Conservation (phyloP, 805 yeast species). For the Lipomyces anomalus region DNA sequence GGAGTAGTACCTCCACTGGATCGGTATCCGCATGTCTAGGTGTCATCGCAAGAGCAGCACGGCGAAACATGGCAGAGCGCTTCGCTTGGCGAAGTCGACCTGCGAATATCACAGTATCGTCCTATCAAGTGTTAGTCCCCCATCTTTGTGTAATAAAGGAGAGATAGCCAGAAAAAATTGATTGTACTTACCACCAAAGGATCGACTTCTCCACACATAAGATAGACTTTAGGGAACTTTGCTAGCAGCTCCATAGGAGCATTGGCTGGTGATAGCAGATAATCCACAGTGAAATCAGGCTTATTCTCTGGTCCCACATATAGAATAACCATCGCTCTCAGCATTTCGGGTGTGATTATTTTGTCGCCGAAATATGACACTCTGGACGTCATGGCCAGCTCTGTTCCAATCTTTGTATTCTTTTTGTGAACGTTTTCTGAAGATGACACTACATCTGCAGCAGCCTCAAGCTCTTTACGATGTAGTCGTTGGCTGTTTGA, state of each 20-base stretch:
- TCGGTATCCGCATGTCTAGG: slow-evolving; percentile 10
- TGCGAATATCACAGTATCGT: slow-evolving; percentile 31
- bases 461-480: too few relatives aligned
- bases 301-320: slow-evolving; percentile 27
- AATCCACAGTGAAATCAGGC: slow-evolving; percentile 28
- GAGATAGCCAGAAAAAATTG: neutral
- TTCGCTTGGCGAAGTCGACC: slow-evolving; percentile 30
- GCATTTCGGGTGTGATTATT: slow-evolving; percentile 29
- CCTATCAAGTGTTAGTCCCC: slow-evolving; percentile 5
- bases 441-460: too few relatives aligned
- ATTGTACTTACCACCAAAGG: slow-evolving; percentile 26
- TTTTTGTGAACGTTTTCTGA: too few relatives aligned
- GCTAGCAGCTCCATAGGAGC: slow-evolving; percentile 29
- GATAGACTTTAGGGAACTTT: slow-evolving; percentile 30
- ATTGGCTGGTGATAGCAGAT: slow-evolving; percentile 27
- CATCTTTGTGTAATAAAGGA: neutral
- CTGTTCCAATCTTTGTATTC: slow-evolving; percentile 22
- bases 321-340: slow-evolving; percentile 28
- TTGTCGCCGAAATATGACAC: slow-evolving; percentile 29
- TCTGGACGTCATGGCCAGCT: slow-evolving; percentile 30
- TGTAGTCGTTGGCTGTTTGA: too few relatives aligned
- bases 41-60: slow-evolving; percentile 13
- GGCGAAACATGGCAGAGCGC: slow-evolving; percentile 12
- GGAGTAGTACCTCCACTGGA: slow-evolving; percentile 27
- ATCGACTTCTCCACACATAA: slow-evolving; percentile 32